phyloP scores from a whole-genome alignment of 495 filamentous ascomycete species.

The Sphaerosporella brunnea region DNA sequence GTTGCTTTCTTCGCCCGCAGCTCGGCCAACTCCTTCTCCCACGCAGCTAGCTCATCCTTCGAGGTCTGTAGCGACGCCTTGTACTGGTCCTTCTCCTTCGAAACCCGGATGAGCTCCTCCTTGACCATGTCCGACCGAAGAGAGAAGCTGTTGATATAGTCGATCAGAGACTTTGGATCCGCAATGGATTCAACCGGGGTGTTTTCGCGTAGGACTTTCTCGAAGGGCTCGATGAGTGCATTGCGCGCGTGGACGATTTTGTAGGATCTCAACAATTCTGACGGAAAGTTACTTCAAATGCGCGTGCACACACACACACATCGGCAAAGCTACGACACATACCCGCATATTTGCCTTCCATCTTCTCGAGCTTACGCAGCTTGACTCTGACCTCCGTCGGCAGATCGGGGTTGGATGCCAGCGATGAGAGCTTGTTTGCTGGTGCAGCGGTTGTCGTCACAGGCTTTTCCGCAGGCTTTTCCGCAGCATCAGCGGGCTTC shows the following conservation, averaged over 20 bases:
- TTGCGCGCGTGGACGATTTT: constrained; percentile 73
- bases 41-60: constrained; percentile 35
- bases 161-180: constrained; percentile 68
- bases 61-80: constrained; percentile 55
- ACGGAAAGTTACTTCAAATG: not conserved
- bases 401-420: constrained; percentile 37
- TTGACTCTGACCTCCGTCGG: constrained; percentile 53
- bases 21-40: constrained; percentile 16
- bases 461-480: not conserved
- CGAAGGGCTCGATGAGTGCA: constrained; percentile 75
- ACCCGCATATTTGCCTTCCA: constrained; percentile 80
- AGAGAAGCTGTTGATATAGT: constrained; percentile 83
- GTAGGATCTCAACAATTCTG: constrained; percentile 82
- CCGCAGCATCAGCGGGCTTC: constrained; percentile 2
- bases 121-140: constrained; percentile 75
- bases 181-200: constrained; percentile 76
- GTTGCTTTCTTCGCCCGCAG: constrained; percentile 19
- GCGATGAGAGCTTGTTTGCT: not conserved
- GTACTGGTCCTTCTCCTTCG: constrained; percentile 59
- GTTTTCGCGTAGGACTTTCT: constrained; percentile 72
- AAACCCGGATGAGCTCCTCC: constrained; percentile 79
- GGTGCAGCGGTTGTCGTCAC: no score
- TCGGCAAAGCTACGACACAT: no score
- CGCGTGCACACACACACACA: no score
- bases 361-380: constrained; percentile 60